Base-by-base conservation (phyloP, 2,329 filamentous ascomycete species). In the Cercospora nicotianae region DNA sequence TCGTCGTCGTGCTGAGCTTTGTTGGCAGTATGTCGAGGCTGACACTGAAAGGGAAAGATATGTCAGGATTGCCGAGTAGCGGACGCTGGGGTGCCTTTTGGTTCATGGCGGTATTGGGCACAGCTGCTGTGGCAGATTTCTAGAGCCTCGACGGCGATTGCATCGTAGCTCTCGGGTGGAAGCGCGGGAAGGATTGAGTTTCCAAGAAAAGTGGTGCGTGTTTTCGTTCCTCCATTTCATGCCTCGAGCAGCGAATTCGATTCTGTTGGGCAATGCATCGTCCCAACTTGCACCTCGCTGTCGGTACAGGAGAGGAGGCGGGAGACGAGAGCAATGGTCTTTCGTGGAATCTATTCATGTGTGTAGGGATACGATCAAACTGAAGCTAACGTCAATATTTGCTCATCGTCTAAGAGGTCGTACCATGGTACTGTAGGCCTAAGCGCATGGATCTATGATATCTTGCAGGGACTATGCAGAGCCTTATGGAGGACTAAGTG, bases 51-150 rank as follows among this genome's bases (percentile, higher is more conserved):
- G 67, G 67, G 12, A 69, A 60, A 18, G 67, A 69, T 20, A 39
- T 48, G 28, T 31, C 60, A 20, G 66, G 48, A 18, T 18, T 51
- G 8, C 58, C 33, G 18, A 28, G 20, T n/a, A 33, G n/a, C 10
- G 63, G 63, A 48, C 51, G 67, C 23, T 69, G 65, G 61, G 67
- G 63, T 60, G 67, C 65, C 1, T 65, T 69, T 39, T 69, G 67
- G 65, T 67, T 62, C 28, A 65, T 64, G 65, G 63, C 67, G 8
- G 60, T 69, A 1, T 45, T 69, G 31, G 65, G 67, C 3, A 67
- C 67, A 12, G 67, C 60, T 26, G 48, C 28, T 2, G 48, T 67
- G 65, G 67, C 60, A 8, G 45, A 39, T 8, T 53, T 61, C 31
- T 61, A 61, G 33, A 23, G 18, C 10, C 10, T 23, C 45, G 45